Conservation (phyloP, 73 alveolate genomes). For the Diophrys sp. region DNA sequence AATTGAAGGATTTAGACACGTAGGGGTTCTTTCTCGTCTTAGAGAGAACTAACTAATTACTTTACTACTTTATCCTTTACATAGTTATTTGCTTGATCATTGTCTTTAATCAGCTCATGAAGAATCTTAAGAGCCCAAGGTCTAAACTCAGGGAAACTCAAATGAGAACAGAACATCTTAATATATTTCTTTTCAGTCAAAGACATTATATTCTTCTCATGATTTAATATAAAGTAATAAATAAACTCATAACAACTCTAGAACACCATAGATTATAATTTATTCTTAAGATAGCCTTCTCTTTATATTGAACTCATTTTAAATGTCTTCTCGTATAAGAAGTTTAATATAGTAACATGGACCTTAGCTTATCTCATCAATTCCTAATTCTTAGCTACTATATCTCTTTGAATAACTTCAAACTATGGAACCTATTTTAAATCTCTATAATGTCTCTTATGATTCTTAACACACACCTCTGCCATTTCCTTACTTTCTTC, state of each 20-base stretch:
- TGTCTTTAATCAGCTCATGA: neutral
- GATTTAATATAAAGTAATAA: neutral
- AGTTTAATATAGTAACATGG: neutral
- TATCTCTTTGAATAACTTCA: neutral
- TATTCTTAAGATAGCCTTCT: neutral
- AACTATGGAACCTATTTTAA: neutral
- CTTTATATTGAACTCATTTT: neutral
- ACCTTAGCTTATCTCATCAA: neutral
- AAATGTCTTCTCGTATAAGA: neutral
- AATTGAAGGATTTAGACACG: neutral
- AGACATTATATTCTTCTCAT: neutral
- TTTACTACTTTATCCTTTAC: neutral
- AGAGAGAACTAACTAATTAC: neutral
- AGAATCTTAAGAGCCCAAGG: neutral
- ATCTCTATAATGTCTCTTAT: neutral
- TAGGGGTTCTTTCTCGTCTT: neutral
- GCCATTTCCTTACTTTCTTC: neutral
- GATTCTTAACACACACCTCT: neutral
- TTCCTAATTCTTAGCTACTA: slow-evolving; percentile 3
- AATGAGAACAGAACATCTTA: neutral
- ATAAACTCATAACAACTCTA: slow-evolving; percentile 3
- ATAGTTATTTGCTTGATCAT: slow-evolving; percentile 1
- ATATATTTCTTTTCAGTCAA: neutral
- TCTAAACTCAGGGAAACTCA: neutral
- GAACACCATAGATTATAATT: neutral